Base-by-base conservation (phyloP, 805 yeast species). In the Candida sphagnicola region DNA sequence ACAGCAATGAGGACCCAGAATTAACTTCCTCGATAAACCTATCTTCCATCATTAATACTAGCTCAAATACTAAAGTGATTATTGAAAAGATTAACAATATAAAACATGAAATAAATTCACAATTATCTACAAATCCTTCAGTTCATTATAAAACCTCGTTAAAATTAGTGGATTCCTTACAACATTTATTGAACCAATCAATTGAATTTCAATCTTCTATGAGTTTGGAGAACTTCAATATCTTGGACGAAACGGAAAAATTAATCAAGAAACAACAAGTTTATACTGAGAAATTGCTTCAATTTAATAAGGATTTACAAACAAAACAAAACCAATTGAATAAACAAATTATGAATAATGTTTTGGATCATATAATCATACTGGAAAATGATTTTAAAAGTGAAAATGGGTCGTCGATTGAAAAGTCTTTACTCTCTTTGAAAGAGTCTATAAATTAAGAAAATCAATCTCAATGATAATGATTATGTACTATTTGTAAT, bases 401-500 rank as follows among this genome's bases (percentile, higher is more conserved):
- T n/a, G 19, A 19, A 24, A 12, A 10, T 12, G 29, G 29, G 5
- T 13, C 35, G 4, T 19, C 23, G 13, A 15, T 33, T 15, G 35
- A 33, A 21, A 33, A 33, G 13, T 33, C 35, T 23, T 23, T 33
- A 24, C 23, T 19, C 12, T 19, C 23, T 21, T 33, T 33, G 35
- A 33, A 33, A 16, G 35, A 33, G 8, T 14, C 23, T n/a, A 18
- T 33, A 5, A 26, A 26, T 12, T 33, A 33, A 19, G 11, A 19
- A 17, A 18, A 13, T 5, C 10, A 6, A 31, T 30, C 5, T 6
- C 29, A 17, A 18, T 8, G 13, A 18, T 18, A 31, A 13, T 18
- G 25, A 8, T 31, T 31, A 8, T 33, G 35, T 33, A 33, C 28
- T 21, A 33, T 33, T 21, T 33, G 35, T 33, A 33, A 33, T 33